Evolutionary conservation across 345 rosid genomes (phyloP), one percentile per base, ranked within the genome.

Genomic region (Corchorus olitorius): DNA sequence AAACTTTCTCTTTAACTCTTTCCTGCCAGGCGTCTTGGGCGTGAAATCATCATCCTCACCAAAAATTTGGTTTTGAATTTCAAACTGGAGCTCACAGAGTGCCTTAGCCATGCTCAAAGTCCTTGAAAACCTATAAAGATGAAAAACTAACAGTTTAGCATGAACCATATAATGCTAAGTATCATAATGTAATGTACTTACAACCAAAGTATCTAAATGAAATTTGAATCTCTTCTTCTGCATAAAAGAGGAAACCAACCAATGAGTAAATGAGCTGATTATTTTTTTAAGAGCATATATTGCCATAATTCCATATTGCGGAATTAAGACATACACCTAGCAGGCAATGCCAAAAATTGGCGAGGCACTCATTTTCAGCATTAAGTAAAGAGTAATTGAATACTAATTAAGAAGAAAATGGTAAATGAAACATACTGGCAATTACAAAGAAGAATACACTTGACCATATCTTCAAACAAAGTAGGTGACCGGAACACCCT

Each of bases 401-500:
- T 12, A 15, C 2, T 53, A 27, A 20, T 3, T 27, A 56, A 66
- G 4, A 59, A 65, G 13, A 39, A 10, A 22, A 6, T 1, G 3
- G 0, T 1, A 15, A 1, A 52, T 4, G n/a, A 46, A 12, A 53
- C 83, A 10, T 61, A 88, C 92, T 75, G 83, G 83, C 88, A 86
- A 68, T 86, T 86, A 73, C 91, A 88, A 13, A 88, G 89, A 73
- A 88, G 87, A 53, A 86, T 81, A 75, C 88, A 84, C 76, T 88
- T 86, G 70, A 88, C 88, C 89, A 86, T 84, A 60, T 88, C 91
- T 75, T 88, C 90, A 68, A 88, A 88, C 75, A 88, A 79, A 62
- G 87, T 78, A n/a, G 92, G 92, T 3, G 92, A 88, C 76, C 89
- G 64, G 53, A 88, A 88, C 62, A 86, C 86, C 45, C 92, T 88